These are phyloP conservation scores for Pythium folliculosum DNA, from an alignment of 352 stramenopile genomes.

Conservation along the genomic window DNA sequence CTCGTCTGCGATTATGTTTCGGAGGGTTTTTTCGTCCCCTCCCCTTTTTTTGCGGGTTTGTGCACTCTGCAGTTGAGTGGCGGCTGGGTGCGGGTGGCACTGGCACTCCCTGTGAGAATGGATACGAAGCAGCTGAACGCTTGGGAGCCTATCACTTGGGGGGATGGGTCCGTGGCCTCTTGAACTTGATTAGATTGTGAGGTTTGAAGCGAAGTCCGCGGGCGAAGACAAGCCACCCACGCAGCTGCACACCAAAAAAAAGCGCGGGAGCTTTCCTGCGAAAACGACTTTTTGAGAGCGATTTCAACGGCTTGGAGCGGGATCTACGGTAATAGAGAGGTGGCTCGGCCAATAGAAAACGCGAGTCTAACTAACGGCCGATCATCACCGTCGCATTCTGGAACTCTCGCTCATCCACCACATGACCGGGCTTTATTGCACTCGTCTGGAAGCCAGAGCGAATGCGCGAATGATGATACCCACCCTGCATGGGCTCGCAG, in stretches of 20 bases:
- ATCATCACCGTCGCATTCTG: too few species aligned
- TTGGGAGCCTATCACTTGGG: slow-evolving; percentile 4
- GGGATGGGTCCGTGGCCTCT: slow-evolving; percentile 19
- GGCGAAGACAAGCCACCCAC: slow-evolving; percentile 17
- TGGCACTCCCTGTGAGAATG: slow-evolving; percentile 20
- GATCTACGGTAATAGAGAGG: slow-evolving; percentile 4
- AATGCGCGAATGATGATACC: not conserved
- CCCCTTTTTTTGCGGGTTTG: not conserved
- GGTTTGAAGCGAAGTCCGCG: slow-evolving; percentile 5
- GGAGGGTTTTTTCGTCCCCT: not conserved
- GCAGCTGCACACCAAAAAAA: slow-evolving; percentile 29
- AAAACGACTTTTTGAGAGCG: slow-evolving; percentile 13
- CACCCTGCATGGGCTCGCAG: too few species aligned
- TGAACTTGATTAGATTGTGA: slow-evolving; percentile 18
- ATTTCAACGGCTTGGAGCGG: slow-evolving; percentile 15
- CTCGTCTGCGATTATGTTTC: slow-evolving; percentile 11
- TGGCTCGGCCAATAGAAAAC: slow-evolving; percentile 5
- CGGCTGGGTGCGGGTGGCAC: slow-evolving; percentile 16
- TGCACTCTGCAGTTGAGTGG: not conserved
- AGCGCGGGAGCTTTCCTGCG: slow-evolving; percentile 2
- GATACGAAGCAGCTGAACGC: slow-evolving; percentile 18
- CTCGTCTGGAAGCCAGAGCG: not conserved
- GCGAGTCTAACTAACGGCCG: slow-evolving; percentile 9
- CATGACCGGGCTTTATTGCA: not conserved
- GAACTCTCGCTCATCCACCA: not conserved